These are phyloP conservation scores for Arxiozyma bovina DNA, from an alignment of 1,139 yeast genomes.

Conservation along the genomic window DNA sequence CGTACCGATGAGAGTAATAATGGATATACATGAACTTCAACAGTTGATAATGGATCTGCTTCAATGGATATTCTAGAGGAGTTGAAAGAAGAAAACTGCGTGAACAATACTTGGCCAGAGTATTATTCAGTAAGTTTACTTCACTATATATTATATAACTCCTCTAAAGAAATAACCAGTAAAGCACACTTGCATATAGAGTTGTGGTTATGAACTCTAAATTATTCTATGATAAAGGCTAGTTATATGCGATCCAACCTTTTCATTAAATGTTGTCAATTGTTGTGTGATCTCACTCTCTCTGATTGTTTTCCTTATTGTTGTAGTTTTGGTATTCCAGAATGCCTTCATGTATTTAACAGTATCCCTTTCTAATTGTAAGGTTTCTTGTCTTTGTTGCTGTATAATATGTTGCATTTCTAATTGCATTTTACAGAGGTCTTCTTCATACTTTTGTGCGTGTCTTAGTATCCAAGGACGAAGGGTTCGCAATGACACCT, in stretches of 20 bases:
- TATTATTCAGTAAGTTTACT: neutral
- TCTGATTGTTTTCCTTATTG: too few species aligned
- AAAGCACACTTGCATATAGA: neutral
- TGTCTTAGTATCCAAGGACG: neutral
- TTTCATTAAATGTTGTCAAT: neutral
- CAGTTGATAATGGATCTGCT: neutral
- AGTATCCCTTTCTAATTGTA: neutral
- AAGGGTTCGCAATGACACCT: neutral
- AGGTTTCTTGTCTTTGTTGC: neutral
- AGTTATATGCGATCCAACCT: neutral
- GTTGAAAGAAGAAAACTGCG: neutral
- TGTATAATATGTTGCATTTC: neutral
- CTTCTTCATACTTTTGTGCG: neutral
- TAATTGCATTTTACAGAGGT: neutral
- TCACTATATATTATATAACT: neutral
- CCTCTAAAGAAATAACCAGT: neutral
- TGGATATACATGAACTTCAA: too few species aligned
- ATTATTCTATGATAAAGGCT: neutral
- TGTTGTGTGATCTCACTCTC: neutral
- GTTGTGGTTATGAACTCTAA: neutral
- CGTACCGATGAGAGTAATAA: too few species aligned
- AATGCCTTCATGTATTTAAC: neutral
- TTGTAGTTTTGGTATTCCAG: neutral
- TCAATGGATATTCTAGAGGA: neutral
- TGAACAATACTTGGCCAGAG: neutral